These are phyloP conservation scores for Sistotremastrum niveocremeum DNA, from an alignment of 768 basidiomycete species.

Conservation along the genomic window DNA sequence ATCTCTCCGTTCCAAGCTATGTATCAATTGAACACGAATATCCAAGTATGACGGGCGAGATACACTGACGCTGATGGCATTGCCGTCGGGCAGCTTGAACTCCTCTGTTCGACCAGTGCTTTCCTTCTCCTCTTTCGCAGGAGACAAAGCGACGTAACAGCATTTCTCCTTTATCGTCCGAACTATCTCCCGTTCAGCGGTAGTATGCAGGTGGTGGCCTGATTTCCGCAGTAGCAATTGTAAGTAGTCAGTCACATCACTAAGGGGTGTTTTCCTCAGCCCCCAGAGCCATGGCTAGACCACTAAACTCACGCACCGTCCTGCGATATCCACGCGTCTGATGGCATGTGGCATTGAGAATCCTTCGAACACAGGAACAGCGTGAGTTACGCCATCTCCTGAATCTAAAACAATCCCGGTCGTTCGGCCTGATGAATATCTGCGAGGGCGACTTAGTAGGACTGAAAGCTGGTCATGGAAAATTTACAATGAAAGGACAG, in stretches of 20 bases:
- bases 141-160: slow-evolving; percentile 89
- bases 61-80: slow-evolving; percentile 60
- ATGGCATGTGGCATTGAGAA: slow-evolving; percentile 99
- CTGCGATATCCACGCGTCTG: slow-evolving; percentile 89
- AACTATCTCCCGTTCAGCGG: slow-evolving; percentile 93
- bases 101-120: slow-evolving; percentile 63
- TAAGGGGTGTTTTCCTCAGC: slow-evolving; percentile 17
- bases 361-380: slow-evolving; percentile 97
- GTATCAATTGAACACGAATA: slow-evolving; percentile 1
- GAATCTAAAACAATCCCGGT: slow-evolving; percentile 99
- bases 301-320: slow-evolving; percentile 42
- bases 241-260: slow-evolving; percentile 94
- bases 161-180: slow-evolving; percentile 97
- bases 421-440: slow-evolving; percentile 95
- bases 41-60: slow-evolving; percentile 4
- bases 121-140: slow-evolving; percentile 93
- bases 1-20: slow-evolving; percentile 88
- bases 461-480: neutral
- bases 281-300: neutral
- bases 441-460: slow-evolving; percentile 19
- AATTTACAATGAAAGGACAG: slow-evolving; percentile 77
- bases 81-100: slow-evolving; percentile 91
- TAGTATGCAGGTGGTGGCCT: slow-evolving; percentile 90
- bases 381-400: slow-evolving; percentile 96
- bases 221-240: slow-evolving; percentile 89